Evolutionary conservation across 352 stramenopile species (phyloP).

Genomic region (Thalassiosira exigua): DNA sequence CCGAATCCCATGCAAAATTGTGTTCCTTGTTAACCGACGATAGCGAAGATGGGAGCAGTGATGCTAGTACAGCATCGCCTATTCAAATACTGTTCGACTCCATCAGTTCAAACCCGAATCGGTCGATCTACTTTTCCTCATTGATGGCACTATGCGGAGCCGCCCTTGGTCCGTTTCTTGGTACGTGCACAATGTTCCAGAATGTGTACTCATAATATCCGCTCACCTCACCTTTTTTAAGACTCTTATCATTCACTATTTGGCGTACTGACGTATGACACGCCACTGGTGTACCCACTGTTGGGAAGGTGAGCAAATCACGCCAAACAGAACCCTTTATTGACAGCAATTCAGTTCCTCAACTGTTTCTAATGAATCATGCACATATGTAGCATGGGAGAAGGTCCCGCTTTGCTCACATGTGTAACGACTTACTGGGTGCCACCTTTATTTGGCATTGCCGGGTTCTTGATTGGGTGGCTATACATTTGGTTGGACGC

Average conservation of each 20-base stretch:
- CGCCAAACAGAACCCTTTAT: too few species aligned
- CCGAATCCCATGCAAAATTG: too few species aligned
- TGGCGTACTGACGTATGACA: slow-evolving; percentile 81
- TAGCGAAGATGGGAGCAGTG: too few species aligned
- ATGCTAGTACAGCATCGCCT: too few species aligned
- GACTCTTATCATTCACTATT: slow-evolving; percentile 82
- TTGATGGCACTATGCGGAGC: slow-evolving; percentile 71
- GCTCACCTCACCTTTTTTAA: slow-evolving; percentile 47
- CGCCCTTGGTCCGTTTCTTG: slow-evolving; percentile 63
- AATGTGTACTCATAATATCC: background rate
- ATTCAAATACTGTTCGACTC: too few species aligned
- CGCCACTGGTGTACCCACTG: slow-evolving; percentile 63
- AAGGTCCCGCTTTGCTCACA: slow-evolving; percentile 55
- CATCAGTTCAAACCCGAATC: too few species aligned
- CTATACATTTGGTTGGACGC: slow-evolving; percentile 78
- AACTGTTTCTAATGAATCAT: too few species aligned
- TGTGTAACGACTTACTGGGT: slow-evolving; percentile 83
- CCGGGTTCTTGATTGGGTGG: slow-evolving; percentile 82
- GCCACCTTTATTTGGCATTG: slow-evolving; percentile 80
- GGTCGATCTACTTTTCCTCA: slow-evolving; percentile 65
- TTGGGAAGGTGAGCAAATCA: too few species aligned
- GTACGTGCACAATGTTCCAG: background rate
- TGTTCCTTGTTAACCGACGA: too few species aligned
- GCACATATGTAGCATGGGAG: too few species aligned
- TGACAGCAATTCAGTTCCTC: too few species aligned